A percentile compares a stretch with the other conserved stretches of the same genome.
Conservation (phyloP, 805 yeast species). For the Scheffersomyces lignosus region DNA sequence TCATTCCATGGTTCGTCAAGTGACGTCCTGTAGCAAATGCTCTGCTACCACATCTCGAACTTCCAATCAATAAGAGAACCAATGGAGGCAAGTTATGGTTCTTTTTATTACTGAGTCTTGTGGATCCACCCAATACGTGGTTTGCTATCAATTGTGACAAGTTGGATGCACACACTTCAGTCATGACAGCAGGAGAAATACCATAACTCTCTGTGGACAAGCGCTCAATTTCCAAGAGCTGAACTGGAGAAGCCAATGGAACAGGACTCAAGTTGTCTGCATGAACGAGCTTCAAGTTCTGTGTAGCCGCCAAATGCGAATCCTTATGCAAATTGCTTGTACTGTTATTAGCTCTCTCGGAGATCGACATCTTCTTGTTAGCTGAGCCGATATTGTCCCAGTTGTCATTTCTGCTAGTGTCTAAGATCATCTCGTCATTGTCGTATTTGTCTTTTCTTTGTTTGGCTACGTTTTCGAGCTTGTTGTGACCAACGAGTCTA, state of each 20-base stretch:
- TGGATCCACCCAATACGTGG: conserved; percentile 63
- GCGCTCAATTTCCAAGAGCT: conserved; percentile 73
- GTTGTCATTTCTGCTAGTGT: conserved; percentile 39
- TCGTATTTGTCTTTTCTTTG: conserved; percentile 53
- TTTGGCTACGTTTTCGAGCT: conserved; percentile 29
- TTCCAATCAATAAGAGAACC: conserved; percentile 70
- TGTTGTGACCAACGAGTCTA: conserved; percentile 77
- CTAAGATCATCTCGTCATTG: conserved; percentile 73
- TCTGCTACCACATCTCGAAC: conserved; percentile 69
- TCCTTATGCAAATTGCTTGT: conserved; percentile 13
- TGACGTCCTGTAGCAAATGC: conserved; percentile 81
- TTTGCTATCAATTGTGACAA: conserved; percentile 58
- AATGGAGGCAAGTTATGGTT: conserved; percentile 82
- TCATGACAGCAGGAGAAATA: conserved; percentile 45
- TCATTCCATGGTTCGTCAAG: conserved; percentile 68
- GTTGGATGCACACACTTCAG: conserved; percentile 71
- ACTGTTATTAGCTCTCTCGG: conserved; percentile 4
- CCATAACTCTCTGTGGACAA: conserved; percentile 50
- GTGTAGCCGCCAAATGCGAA: conserved; percentile 8
- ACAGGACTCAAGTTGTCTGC: conserved; percentile 29
- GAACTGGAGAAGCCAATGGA: conserved; percentile 74
- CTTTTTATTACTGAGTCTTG: conserved; percentile 53
- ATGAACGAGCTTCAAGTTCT: conserved; percentile 19
- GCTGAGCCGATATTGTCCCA: conserved; percentile 51
- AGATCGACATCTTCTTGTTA: conserved; percentile 1